Percentiles rank a stretch among this genome's conserved stretches.
Evolutionary conservation across 345 rosid species (phyloP).

Genomic region (thale cress (Arabidopsis thaliana)): TAIR10.1 NC_003074.8:21409501-21410000

Average conservation of each 20-base stretch:
- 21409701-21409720: slow-evolving; percentile 51
- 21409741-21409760: slow-evolving; percentile 45
- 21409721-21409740: slow-evolving; percentile 45
- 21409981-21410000: slow-evolving; percentile 46
- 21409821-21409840: slow-evolving; percentile 48
- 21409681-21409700: slow-evolving; percentile 52
- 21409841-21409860: slow-evolving; percentile 41
- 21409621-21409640: slow-evolving; percentile 39
- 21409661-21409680: slow-evolving; percentile 46
- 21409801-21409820: slow-evolving; percentile 58
- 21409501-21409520: slow-evolving; percentile 24
- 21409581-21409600: slow-evolving; percentile 14
- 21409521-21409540: slow-evolving; percentile 30
- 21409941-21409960: slow-evolving; percentile 47
- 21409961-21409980: slow-evolving; percentile 60
- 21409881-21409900: slow-evolving; percentile 59
- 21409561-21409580: slow-evolving; percentile 39
- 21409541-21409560: slow-evolving; percentile 41
- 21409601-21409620: slow-evolving; percentile 39
- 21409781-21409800: slow-evolving; percentile 45
- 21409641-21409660: slow-evolving; percentile 37
- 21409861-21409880: slow-evolving; percentile 43
- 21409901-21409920: slow-evolving; percentile 47
- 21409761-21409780: slow-evolving; percentile 46
- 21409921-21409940: slow-evolving; percentile 50